Percentiles rank a stretch among this genome's conserved stretches.
phyloP scores from a whole-genome alignment of 331 rosid species.

The Quercus lobata region DNA sequence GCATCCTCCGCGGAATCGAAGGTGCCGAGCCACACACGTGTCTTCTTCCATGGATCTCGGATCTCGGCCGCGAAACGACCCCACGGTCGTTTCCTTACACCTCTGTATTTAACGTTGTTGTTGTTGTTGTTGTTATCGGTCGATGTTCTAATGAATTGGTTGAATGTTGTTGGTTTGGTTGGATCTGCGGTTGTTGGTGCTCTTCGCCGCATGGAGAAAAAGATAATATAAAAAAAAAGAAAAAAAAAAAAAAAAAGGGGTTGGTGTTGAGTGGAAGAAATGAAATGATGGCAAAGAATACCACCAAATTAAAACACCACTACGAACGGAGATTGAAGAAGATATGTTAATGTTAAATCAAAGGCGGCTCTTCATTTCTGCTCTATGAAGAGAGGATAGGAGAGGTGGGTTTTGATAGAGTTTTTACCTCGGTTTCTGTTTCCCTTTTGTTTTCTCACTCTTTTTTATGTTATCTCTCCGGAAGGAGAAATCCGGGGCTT shows the following conservation, averaged over 20 bases:
- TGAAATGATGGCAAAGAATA: not conserved
- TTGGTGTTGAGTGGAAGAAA: not conserved
- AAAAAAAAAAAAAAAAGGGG: not conserved
- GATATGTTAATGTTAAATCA: not conserved
- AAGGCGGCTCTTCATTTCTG: not conserved
- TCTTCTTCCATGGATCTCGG: conserved; percentile 84
- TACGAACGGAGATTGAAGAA: too few species aligned
- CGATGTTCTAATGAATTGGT: too few species aligned
- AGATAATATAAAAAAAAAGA: not conserved
- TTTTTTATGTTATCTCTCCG: not conserved
- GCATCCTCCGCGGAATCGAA: conserved; percentile 88
- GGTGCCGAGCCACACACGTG: conserved; percentile 89
- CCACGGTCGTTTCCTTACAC: conserved; percentile 85
- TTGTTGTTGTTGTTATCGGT: not conserved
- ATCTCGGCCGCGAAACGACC: conserved; percentile 92
- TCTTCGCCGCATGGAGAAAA: conserved; percentile 56
- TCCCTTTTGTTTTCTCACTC: not conserved
- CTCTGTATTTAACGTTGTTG: conserved; percentile 66
- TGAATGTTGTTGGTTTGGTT: not conserved
- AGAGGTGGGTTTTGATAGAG: not conserved
- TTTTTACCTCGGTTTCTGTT: not conserved
- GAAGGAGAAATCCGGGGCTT: conserved; percentile 17
- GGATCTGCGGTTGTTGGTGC: conserved; percentile 38
- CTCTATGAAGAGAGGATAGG: too few species aligned
- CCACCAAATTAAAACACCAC: too few species aligned